Base-by-base conservation (phyloP, 768 basidiomycete genomes). In the Phylloporus sp. region DNA sequence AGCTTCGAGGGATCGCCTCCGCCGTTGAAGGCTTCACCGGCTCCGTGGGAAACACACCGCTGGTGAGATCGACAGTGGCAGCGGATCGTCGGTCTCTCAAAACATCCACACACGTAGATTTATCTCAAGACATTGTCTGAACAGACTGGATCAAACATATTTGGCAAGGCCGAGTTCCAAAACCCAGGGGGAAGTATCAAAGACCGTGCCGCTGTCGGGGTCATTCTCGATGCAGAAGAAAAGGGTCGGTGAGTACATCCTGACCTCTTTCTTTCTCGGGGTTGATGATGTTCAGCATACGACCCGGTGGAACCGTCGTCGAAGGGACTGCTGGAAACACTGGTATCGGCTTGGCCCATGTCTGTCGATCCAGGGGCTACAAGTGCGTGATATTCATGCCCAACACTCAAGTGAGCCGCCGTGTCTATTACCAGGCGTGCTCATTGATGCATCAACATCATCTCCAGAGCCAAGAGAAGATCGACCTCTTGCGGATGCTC, bases 351-450 rank as follows among this genome's bases (percentile, higher is more conserved):
- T 76, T 97, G 26, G 93, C 91, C 6, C 92, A 94, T 60, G 94
- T 98, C 44, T 97, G 96, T 69, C 74, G 96, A 54, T 80, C 90
- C 7, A 81, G 75, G 57, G 94, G 96, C 3, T 98, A 99, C 75
- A 89, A 84, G 64, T 98, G 96, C 66, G 95, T 99, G 9, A 99
- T 99, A 61, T 99, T 90, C 78, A 98, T 99, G 95, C 95, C 95
- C 24, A 75, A 96, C 65, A 91, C 86, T 5, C 89, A 96, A 77
- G 88, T 82, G 44, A 33, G 69, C 44, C 18, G 11, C 31, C n/a
- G 6, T 34, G 2, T 28, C 40, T n/a, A 3, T 17, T 15, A 2
- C 28, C 14, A 3, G 31, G 4, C 21, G 11, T 22, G 15, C 28
- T 22, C 33, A n/a, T 15, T 28, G 33, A 43, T 36, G 18, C 13